phyloP scores from a whole-genome alignment of 2,329 filamentous ascomycete species.

The Cytospora paraplurivora region DNA sequence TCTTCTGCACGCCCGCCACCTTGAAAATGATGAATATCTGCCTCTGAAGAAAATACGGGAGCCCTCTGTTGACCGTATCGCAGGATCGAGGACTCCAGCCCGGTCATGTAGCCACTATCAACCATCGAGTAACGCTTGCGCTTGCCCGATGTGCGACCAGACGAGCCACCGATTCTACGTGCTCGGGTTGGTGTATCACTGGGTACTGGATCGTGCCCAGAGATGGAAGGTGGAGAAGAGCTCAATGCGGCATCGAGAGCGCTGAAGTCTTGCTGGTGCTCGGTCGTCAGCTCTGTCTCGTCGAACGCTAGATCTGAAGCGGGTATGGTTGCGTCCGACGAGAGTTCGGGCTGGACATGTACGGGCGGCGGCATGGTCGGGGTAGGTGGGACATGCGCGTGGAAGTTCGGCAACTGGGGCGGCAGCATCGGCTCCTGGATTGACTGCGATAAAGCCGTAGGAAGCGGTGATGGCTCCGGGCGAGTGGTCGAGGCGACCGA shows the following conservation, averaged over 20 bases:
- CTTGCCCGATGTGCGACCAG: conserved; percentile 45
- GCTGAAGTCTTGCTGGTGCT: conserved; percentile 35
- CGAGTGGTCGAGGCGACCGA: conserved; percentile 57
- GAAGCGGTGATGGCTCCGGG: conserved; percentile 51
- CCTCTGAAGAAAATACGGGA: conserved; percentile 58
- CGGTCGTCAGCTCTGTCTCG: conserved; percentile 44
- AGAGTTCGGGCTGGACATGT: conserved; percentile 55
- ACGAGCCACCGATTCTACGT: conserved; percentile 49
- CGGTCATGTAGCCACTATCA: conserved; percentile 97
- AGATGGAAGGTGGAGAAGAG: conserved; percentile 74
- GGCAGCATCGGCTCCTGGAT: conserved; percentile 29
- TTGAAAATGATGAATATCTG: conserved; percentile 77
- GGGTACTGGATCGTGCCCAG: conserved; percentile 47
- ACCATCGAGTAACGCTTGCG: conserved; percentile 74
- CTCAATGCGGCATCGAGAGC: conserved; percentile 22
- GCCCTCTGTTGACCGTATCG: conserved; percentile 59
- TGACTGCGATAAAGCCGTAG: conserved; percentile 32
- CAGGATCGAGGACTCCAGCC: conserved; percentile 80
- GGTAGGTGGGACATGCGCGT: conserved; percentile 42
- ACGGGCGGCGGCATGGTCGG: conserved; percentile 46
- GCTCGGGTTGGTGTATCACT: conserved; percentile 76
- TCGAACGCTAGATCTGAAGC: conserved; percentile 62
- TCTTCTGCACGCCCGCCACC: conserved; percentile 84
- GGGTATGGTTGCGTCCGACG: conserved; percentile 77
- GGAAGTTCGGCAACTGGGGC: conserved; percentile 28